Evolutionary conservation across 225 moss, liverwort and hornwort species (phyloP).

Genomic region (Anthoceros angustus): DNA sequence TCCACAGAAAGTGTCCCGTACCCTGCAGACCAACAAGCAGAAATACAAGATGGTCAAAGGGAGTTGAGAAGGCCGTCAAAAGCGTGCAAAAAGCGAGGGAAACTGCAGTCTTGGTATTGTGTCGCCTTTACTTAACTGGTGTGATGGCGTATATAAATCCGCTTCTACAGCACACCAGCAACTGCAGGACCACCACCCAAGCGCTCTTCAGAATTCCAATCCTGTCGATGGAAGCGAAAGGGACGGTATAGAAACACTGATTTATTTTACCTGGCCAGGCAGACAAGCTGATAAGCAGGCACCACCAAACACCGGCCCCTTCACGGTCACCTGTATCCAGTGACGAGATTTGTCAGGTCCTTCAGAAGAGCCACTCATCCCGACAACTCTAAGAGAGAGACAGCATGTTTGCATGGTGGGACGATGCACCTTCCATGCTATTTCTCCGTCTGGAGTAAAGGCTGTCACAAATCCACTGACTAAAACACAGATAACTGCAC

Average conservation of each 20-base stretch:
- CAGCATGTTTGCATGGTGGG: background rate
- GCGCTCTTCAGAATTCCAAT: background rate
- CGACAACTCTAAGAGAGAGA: background rate
- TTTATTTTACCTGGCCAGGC: conserved; percentile 16
- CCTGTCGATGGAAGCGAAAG: background rate
- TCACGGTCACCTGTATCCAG: conserved; percentile 16
- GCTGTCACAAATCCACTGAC: conserved; percentile 23
- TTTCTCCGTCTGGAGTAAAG: conserved; percentile 14
- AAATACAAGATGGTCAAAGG: background rate
- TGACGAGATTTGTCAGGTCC: background rate
- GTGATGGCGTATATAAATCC: too few species aligned
- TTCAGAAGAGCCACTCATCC: background rate
- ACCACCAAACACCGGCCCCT: conserved; percentile 32
- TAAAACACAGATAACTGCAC: conserved; percentile 23
- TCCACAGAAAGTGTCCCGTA: conserved; percentile 22
- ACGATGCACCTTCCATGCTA: conserved; percentile 22
- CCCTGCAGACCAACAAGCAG: conserved; percentile 13
- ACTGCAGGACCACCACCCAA: too few species aligned
- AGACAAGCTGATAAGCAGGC: conserved; percentile 22
- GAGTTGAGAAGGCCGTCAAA: background rate
- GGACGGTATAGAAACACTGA: background rate
- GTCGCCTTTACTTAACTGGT: too few species aligned
- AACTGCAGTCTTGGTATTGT: background rate
- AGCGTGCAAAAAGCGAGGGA: background rate
- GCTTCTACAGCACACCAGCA: too few species aligned